These are phyloP conservation scores for Dujonia santamariae DNA, from an alignment of 1,139 yeast species.

Conservation along the genomic window DNA sequence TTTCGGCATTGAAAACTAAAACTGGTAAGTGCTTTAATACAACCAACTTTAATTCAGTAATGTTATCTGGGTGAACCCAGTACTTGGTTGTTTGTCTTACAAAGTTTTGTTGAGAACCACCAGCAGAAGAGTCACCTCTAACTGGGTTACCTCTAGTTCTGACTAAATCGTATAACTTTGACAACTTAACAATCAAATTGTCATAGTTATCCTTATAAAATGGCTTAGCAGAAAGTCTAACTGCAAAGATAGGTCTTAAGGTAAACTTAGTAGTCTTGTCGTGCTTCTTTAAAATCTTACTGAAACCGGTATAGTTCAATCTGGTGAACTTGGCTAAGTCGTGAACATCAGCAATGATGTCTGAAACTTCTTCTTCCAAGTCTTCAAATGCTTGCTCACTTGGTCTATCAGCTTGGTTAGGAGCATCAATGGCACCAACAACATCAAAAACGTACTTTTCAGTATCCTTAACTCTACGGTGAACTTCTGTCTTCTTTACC, in stretches of 20 bases:
- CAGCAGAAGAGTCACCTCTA: constrained; percentile 91
- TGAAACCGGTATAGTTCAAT: constrained; percentile 93
- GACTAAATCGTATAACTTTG: constrained; percentile 86
- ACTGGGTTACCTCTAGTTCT: constrained; percentile 95
- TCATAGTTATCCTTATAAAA: constrained; percentile 95
- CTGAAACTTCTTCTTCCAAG: constrained; percentile 86
- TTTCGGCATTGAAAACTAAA: constrained; percentile 90
- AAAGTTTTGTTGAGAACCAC: constrained; percentile 96
- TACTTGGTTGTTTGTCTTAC: constrained; percentile 97
- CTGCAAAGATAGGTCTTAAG: constrained; percentile 89
- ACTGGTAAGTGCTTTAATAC: constrained; percentile 94
- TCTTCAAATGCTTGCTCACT: constrained; percentile 85
- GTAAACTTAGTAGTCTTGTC: constrained; percentile 85
- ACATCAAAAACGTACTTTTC: constrained; percentile 66
- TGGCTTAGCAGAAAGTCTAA: constrained; percentile 87
- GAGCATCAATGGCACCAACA: constrained; percentile 40
- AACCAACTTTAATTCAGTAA: constrained; percentile 92
- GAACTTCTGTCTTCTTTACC: constrained; percentile 80
- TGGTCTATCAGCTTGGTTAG: constrained; percentile 29
- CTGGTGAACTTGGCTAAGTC: constrained; percentile 92
- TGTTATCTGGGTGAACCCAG: constrained; percentile 99
- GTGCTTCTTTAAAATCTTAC: constrained; percentile 92
- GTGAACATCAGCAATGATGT: constrained; percentile 94
- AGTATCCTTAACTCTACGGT: constrained; percentile 77
- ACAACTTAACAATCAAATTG: constrained; percentile 78